A percentile compares a stretch with the other conserved stretches of the same genome.
phyloP scores from a whole-genome alignment of 441 rosid species.

The Pelargonium australe region DNA sequence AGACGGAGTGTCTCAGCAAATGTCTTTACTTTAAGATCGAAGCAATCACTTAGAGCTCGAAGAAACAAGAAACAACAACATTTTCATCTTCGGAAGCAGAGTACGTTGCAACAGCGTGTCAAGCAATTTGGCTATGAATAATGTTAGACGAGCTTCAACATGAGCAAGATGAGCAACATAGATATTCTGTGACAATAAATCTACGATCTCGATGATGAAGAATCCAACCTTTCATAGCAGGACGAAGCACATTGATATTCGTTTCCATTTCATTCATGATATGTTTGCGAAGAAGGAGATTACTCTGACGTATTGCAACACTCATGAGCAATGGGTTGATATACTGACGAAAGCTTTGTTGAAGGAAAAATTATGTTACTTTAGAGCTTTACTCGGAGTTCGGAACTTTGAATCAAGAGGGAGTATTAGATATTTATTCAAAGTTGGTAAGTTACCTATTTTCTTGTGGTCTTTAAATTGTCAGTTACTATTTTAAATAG shows the following conservation, averaged over 20 bases:
- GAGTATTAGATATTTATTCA: background rate
- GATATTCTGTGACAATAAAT: slow-evolving; percentile 1
- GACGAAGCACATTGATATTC: slow-evolving; percentile 8
- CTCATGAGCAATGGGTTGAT: background rate
- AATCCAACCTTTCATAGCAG: slow-evolving; percentile 1
- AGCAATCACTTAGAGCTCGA: background rate
- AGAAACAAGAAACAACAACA: background rate
- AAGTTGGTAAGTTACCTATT: too few relatives aligned
- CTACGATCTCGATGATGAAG: background rate
- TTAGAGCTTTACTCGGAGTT: background rate
- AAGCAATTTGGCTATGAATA: slow-evolving; percentile 10
- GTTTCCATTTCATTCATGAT: background rate
- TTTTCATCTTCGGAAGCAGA: background rate
- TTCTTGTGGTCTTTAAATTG: too few relatives aligned
- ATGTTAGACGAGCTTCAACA: background rate
- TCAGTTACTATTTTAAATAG: too few relatives aligned
- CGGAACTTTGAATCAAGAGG: slow-evolving; percentile 4
- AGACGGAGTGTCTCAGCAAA: background rate
- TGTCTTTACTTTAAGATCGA: background rate
- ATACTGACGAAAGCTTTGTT: background rate
- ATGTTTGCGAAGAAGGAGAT: background rate
- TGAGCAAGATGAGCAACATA: background rate
- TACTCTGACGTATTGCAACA: background rate
- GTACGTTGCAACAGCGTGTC: background rate
- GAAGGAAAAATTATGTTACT: background rate